Base-by-base conservation (phyloP, 306 rosid genomes). In the Elaeagnus macrophylla region DNA sequence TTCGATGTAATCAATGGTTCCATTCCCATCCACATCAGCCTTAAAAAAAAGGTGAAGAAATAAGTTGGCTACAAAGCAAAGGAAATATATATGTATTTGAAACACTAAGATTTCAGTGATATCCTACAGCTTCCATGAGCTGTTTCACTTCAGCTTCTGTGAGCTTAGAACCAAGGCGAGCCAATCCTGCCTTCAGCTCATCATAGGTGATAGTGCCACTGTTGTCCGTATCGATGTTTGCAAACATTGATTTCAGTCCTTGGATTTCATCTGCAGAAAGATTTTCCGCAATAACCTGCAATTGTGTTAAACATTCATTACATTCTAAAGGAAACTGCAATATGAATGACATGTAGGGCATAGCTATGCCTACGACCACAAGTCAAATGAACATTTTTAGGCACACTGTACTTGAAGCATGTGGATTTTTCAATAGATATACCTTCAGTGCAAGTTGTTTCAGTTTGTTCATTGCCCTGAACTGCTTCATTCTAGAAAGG, bases 21-120 rank as follows among this genome's bases (percentile, higher is more conserved):
- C 95, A 69, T 77, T 70, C 58, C 97, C 95, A 70, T 88, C 97
- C 39, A 88, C 95, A 67, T 88, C 97, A 49, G 97, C 95, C 95
- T 88, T 68, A 61, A 46, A 58, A 14, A 19, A n/a, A 61, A 66
- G 49, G 48, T 45, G 51, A 63, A 12, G 25, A 25, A 58, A 37
- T 71, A 18, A 57, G 63, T 62, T 49, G 35, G 10, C 32, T 44
- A 60, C 19, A 43, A 57, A 35, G 71, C 41, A 0, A 58, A 25
- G 37, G 12, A 7, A 42, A 51, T 19, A 32, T 2, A 9, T n/a
- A 16, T 19, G 20, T n/a, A 37, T 7, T 45, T 19, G 7, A 46
- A 17, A 8, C 11, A 45, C 13, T 19, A 6, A 1, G 43, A 52
- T 10, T 43, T 15, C 32, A 48, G 57, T n/a, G 39, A 53, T 14